Percentiles rank a stretch among this genome's conserved stretches.
These are phyloP conservation scores for Torulaspora delbrueckii DNA, from an alignment of 805 yeast genomes.

Conservation along the genomic window DNA sequence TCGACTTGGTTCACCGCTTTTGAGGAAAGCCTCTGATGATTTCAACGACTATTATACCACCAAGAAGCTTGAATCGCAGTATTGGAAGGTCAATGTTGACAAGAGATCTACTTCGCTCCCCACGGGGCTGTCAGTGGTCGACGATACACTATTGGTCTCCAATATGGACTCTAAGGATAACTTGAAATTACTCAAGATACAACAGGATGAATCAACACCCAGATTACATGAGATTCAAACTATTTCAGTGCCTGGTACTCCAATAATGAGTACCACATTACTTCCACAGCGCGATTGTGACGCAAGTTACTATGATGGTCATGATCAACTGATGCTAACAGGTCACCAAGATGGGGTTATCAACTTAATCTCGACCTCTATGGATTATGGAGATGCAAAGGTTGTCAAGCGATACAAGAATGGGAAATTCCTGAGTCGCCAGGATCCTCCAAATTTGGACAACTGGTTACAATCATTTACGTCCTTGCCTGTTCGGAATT, in stretches of 20 bases:
- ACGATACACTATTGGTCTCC: slow-evolving; percentile 18
- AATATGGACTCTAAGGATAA: slow-evolving; percentile 16
- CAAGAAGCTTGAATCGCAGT: slow-evolving; percentile 25
- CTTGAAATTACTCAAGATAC: slow-evolving; percentile 18
- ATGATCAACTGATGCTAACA: slow-evolving; percentile 41
- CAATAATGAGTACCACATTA: slow-evolving; percentile 16
- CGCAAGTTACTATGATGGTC: slow-evolving; percentile 12
- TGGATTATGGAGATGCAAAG: slow-evolving; percentile 54
- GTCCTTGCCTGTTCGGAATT: slow-evolving; percentile 21
- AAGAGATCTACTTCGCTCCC: slow-evolving; percentile 8
- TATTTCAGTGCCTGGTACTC: slow-evolving; percentile 25
- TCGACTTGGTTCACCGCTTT: slow-evolving; percentile 19
- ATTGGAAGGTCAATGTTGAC: slow-evolving; percentile 18
- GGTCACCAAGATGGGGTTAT: slow-evolving; percentile 77
- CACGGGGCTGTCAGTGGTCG: slow-evolving; percentile 14
- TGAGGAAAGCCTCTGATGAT: slow-evolving; percentile 29
- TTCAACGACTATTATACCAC: slow-evolving; percentile 29
- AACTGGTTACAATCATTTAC: slow-evolving; percentile 14
- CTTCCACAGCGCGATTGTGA: slow-evolving; percentile 11
- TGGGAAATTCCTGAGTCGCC: slow-evolving; percentile 49
- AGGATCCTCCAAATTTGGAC: slow-evolving; percentile 14
- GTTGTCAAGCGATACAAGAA: slow-evolving; percentile 78
- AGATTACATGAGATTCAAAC: slow-evolving; percentile 22
- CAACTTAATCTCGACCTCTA: slow-evolving; percentile 58
- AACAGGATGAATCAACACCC: background rate